Base-by-base conservation (phyloP, 345 rosid species). In the Rhodamnia rubescens region DNA sequence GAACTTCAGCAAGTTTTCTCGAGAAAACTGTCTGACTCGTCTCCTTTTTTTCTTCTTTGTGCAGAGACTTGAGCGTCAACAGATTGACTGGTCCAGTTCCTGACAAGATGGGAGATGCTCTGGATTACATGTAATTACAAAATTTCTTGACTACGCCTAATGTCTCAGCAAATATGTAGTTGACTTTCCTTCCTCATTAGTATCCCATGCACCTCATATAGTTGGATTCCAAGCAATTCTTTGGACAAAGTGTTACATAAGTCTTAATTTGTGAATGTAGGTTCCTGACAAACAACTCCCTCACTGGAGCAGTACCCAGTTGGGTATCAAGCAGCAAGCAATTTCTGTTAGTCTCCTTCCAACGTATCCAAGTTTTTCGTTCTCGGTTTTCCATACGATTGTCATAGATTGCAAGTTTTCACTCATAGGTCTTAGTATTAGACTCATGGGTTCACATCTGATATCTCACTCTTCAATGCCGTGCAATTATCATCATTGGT, bases 31-130 rank as follows among this genome's bases (percentile, higher is more conserved):
- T 32, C 7, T 4, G 26, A 16, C 16, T 16, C 42, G 18, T 75
- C 81, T 53, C 12, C 49, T 53, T 80, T 56, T 53, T n/a, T 18
- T 44, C 18, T 56, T 18, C 20, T 61, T 78, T 32, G 74, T 55
- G 87, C 84, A 94, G 99, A 87, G 98, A 97, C 87, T 84, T 97
- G 87, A 94, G 98, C 92, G 91, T 88, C 92, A 95, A 97, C 89
- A 89, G 83, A 88, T 86, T 95, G 90, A 91, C 88, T 1, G 96
- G 96, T 83, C 20, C 32, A 82, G 89, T 95, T 87, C 95, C 96
- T 8, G 53, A 27, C 32, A 10, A 85, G 32, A 85, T 94, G 56
- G 21, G 44, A 86, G 83, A 20, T 69, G 80, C 90, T 0, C 12
- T 89, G 44, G 0, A 91, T 10, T 91, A 7, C 88, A 84, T 93